These are phyloP conservation scores for Pichia sp. DNA, from an alignment of 1,139 yeast genomes.

Conservation along the genomic window DNA sequence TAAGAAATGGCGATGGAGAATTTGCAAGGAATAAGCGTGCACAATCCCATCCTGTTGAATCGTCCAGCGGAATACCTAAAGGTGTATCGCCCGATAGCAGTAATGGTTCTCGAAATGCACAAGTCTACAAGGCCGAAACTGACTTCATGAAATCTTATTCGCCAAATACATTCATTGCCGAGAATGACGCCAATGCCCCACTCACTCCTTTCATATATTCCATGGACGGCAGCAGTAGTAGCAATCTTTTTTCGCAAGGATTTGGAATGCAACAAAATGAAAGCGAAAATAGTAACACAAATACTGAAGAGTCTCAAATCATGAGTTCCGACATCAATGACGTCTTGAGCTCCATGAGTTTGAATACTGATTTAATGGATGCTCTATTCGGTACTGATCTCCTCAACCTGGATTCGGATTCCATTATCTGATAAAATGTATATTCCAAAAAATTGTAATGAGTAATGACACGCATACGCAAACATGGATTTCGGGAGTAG, in stretches of 20 bases:
- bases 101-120: not conserved
- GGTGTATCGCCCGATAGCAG: not conserved
- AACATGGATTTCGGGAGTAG: not conserved
- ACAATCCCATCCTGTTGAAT: constrained; percentile 5
- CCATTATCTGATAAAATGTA: not conserved
- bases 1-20: not conserved
- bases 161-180: not conserved
- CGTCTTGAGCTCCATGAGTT: constrained; percentile 27
- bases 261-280: constrained; percentile 5
- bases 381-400: constrained; percentile 30
- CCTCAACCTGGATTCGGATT: constrained; percentile 8
- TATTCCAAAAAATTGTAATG: not conserved
- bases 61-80: not conserved
- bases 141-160: not conserved
- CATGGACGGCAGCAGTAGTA: constrained; percentile 1
- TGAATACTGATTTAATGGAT: constrained; percentile 33
- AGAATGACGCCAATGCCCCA: constrained; percentile 2
- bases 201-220: not conserved
- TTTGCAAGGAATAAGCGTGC: constrained; percentile 2
- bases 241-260: constrained; percentile 1
- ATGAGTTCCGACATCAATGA: constrained; percentile 21
- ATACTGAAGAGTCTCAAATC: not conserved
- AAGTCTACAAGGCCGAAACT: not conserved
- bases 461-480: not conserved
- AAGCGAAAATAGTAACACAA: constrained; percentile 5